phyloP scores from a whole-genome alignment of 2,329 filamentous ascomycete species.

The Helotiales sp. region DNA sequence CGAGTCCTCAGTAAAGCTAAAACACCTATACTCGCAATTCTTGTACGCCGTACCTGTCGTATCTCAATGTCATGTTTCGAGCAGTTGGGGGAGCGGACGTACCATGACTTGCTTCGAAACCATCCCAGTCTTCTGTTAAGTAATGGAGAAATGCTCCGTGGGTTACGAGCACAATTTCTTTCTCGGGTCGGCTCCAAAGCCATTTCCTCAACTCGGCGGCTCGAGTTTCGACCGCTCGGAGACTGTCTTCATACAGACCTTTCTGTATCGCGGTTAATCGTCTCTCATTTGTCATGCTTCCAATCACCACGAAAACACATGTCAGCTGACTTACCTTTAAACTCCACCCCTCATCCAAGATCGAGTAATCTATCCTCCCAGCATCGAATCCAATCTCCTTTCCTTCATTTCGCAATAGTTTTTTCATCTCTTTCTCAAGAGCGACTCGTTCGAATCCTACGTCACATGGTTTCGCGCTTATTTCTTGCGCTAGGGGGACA shows the following conservation, averaged over 20 bases:
- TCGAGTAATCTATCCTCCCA: slow-evolving; percentile 16
- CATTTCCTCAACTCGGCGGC: slow-evolving; percentile 17
- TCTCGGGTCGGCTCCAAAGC: slow-evolving; percentile 19
- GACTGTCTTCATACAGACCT: slow-evolving; percentile 18
- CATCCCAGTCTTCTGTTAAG: slow-evolving; percentile 21
- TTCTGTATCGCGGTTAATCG: slow-evolving; percentile 12
- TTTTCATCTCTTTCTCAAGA: slow-evolving; percentile 4
- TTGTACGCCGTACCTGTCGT: slow-evolving; percentile 17
- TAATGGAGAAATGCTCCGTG: slow-evolving; percentile 23
- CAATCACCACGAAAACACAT: neutral
- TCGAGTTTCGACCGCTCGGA: slow-evolving; percentile 12
- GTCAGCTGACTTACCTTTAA: slow-evolving; percentile 7
- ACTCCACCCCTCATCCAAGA: slow-evolving; percentile 21
- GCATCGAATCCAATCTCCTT: slow-evolving; percentile 12
- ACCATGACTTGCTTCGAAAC: slow-evolving; percentile 11
- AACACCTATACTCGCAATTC: slow-evolving; percentile 19
- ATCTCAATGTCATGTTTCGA: neutral
- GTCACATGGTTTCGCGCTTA: slow-evolving; percentile 22
- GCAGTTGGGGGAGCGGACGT: neutral
- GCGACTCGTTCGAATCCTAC: slow-evolving; percentile 12
- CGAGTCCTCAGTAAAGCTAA: slow-evolving; percentile 19
- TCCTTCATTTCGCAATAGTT: slow-evolving; percentile 7
- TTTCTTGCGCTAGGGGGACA: slow-evolving; percentile 21
- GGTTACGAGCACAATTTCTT: slow-evolving; percentile 19
- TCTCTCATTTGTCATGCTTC: neutral